A percentile compares a stretch with the other conserved stretches of the same genome.
phyloP scores from a whole-genome alignment of 768 basidiomycete species.

The Epithele typhae region DNA sequence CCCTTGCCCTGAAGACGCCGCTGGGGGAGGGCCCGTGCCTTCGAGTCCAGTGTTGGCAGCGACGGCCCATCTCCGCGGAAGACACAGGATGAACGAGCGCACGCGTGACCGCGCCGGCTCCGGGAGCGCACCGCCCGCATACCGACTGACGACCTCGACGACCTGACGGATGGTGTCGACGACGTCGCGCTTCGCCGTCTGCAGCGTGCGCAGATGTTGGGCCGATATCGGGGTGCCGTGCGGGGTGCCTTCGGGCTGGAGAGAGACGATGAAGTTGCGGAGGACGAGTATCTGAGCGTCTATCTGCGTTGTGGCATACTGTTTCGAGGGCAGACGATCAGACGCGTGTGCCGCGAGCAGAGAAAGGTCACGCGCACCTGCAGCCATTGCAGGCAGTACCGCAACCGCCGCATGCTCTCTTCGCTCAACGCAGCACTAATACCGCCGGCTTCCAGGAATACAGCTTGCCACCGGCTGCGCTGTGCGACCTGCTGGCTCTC shows the following conservation, averaged over 20 bases:
- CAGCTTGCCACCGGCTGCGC: slow-evolving; percentile 82
- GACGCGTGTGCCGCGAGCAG: too few species aligned
- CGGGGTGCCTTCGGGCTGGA: slow-evolving; percentile 40
- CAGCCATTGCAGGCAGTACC: slow-evolving; percentile 86
- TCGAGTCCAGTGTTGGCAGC: slow-evolving; percentile 24
- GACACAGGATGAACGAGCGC: slow-evolving; percentile 67
- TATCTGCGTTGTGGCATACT: slow-evolving; percentile 87
- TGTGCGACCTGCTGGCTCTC: slow-evolving; percentile 52
- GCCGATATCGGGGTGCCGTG: slow-evolving; percentile 18
- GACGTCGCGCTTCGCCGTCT: slow-evolving; percentile 72
- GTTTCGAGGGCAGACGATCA: not conserved
- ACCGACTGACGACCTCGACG: slow-evolving; percentile 81
- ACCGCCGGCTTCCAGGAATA: slow-evolving; percentile 83
- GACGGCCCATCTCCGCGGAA: slow-evolving; percentile 80
- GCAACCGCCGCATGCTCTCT: slow-evolving; percentile 81
- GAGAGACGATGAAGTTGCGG: slow-evolving; percentile 74
- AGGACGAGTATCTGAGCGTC: slow-evolving; percentile 83
- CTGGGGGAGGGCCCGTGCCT: not conserved
- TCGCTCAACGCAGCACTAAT: slow-evolving; percentile 86
- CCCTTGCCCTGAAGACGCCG: too few species aligned
- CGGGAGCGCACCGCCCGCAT: slow-evolving; percentile 82
- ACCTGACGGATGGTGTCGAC: slow-evolving; percentile 89
- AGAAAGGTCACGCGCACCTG: slow-evolving; percentile 46
- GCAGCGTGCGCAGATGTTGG: slow-evolving; percentile 63
- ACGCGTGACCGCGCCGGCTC: slow-evolving; percentile 78